Evolutionary conservation across 2,329 filamentous ascomycete species (phyloP).

Genomic region (Penicillium sp.): DNA sequence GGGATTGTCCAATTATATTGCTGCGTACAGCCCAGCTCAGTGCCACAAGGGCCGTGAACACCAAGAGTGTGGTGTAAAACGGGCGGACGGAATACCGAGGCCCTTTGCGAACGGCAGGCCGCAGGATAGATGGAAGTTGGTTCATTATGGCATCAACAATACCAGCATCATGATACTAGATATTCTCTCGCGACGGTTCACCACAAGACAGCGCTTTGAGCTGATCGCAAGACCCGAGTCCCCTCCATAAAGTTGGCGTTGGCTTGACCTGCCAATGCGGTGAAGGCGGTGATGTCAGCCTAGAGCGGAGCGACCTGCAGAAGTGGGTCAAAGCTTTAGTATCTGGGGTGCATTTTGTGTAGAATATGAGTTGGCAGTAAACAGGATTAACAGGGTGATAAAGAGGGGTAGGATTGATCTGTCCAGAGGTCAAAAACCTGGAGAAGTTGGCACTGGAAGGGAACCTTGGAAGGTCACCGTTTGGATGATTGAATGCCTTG

Average conservation of each 20-base stretch:
- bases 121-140: conserved; percentile 22
- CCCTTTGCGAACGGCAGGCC: conserved; percentile 22
- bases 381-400: not conserved
- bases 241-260: conserved; percentile 7
- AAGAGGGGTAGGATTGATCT: not conserved
- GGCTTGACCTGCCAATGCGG: conserved; percentile 15
- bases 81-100: conserved; percentile 45
- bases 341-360: not conserved
- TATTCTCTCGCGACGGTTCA: not conserved
- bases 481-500: not conserved
- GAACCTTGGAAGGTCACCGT: not conserved
- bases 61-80: conserved; percentile 48
- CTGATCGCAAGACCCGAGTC: conserved; percentile 1
- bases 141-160: conserved; percentile 25
- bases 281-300: conserved; percentile 27
- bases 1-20: not conserved
- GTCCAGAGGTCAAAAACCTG: not conserved
- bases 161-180: conserved; percentile 29
- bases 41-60: conserved; percentile 34
- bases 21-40: conserved; percentile 21
- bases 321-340: conserved; percentile 22
- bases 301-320: conserved; percentile 4
- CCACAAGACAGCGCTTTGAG: not conserved
- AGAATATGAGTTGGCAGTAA: not conserved
- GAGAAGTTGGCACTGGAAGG: not conserved